Percentiles rank a stretch among this genome's conserved stretches.
These are phyloP conservation scores for Lodderomyces parapsilosis DNA, from an alignment of 1,139 yeast genomes.

Conservation along the genomic window DNA sequence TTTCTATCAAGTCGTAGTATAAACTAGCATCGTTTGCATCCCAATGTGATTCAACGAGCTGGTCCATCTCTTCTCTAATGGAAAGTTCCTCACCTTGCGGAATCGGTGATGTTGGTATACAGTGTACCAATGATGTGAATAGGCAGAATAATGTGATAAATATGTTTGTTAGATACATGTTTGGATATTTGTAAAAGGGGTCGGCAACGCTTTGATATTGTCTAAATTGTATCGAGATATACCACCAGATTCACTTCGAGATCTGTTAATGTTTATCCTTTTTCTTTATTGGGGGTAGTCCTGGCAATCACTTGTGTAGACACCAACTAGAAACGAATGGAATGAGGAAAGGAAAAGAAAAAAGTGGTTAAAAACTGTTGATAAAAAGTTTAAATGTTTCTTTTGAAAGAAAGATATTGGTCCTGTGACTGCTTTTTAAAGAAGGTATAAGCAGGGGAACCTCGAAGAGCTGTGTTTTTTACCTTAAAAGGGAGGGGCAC, in stretches of 20 bases:
- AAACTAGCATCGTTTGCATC: slow-evolving; percentile 15
- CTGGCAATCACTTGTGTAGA: no score
- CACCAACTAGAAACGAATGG: background rate
- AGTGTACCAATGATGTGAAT: slow-evolving; percentile 7
- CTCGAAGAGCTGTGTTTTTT: slow-evolving; percentile 1
- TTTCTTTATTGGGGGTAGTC: background rate
- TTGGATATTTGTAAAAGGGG: background rate
- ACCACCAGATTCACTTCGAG: background rate
- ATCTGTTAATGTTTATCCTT: background rate
- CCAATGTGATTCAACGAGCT: slow-evolving; percentile 14
- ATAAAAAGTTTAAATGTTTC: background rate
- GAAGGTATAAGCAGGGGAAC: slow-evolving; percentile 5
- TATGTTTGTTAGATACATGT: slow-evolving; percentile 6
- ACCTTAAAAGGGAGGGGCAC: slow-evolving; percentile 1
- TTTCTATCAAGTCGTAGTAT: slow-evolving; percentile 13
- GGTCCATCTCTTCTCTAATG: slow-evolving; percentile 16
- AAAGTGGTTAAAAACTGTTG: background rate
- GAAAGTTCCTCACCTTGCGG: slow-evolving; percentile 21
- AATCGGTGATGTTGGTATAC: slow-evolving; percentile 19
- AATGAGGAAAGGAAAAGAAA: slow-evolving; percentile 5
- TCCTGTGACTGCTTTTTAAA: slow-evolving; percentile 3
- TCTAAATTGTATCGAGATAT: background rate
- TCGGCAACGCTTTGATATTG: background rate
- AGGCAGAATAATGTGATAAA: slow-evolving; percentile 8
- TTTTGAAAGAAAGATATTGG: background rate